Conservation (phyloP, 345 rosid species). For the Populus davidiana region DNA sequence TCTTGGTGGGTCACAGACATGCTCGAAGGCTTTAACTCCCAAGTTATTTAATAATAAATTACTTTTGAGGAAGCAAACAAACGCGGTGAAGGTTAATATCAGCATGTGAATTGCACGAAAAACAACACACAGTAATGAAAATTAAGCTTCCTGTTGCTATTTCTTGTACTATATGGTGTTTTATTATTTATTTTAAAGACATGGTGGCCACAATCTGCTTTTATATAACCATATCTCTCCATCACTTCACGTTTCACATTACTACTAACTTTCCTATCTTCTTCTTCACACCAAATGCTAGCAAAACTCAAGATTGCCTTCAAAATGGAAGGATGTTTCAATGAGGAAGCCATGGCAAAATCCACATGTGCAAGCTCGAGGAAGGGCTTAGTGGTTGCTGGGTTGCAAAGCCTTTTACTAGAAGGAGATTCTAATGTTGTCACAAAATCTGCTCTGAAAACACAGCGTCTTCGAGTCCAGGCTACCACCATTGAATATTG, state of each 20-base stretch:
- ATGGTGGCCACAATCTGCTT: background rate
- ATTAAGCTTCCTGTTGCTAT: background rate
- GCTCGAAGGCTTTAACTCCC: background rate
- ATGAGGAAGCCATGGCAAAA: background rate
- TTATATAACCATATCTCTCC: background rate
- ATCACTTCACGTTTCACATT: background rate
- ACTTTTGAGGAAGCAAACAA: background rate
- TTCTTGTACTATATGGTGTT: background rate
- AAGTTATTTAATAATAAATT: background rate
- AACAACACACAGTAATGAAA: background rate
- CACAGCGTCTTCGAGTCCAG: background rate
- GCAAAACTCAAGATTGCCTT: slow-evolving; percentile 11
- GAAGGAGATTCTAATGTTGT: slow-evolving; percentile 35
- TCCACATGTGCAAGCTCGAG: background rate
- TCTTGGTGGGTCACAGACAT: background rate
- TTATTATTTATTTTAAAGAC: background rate
- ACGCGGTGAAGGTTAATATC: background rate
- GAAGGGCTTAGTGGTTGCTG: slow-evolving; percentile 37
- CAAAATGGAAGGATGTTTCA: slow-evolving; percentile 6
- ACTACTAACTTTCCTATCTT: background rate
- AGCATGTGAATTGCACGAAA: slow-evolving; percentile 16
- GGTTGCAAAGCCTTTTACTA: slow-evolving; percentile 49
- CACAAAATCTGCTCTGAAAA: slow-evolving; percentile 35
- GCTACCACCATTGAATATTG: slow-evolving; percentile 21
- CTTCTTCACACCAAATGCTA: slow-evolving; percentile 1